A percentile compares a stretch with the other conserved stretches of the same genome.
Evolutionary conservation across 208 protist genomes (phyloP).

Genomic region (Trichomonas gallinae): DNA sequence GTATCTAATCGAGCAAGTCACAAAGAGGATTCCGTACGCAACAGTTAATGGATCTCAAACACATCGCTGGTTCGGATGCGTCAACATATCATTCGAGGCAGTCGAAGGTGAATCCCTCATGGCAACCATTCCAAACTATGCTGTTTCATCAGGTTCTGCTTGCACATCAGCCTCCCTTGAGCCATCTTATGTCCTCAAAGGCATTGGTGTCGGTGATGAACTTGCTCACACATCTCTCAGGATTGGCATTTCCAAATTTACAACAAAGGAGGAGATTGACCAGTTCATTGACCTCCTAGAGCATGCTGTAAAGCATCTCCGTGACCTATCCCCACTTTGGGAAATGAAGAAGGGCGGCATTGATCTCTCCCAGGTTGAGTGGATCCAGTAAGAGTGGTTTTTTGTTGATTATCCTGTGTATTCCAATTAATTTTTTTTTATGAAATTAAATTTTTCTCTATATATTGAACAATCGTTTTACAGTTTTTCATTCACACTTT

Average conservation of each 20-base stretch:
- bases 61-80: constrained; percentile 71
- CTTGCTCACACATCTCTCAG: constrained; percentile 91
- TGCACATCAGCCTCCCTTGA: constrained; percentile 96
- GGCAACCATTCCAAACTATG: constrained; percentile 54
- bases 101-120: constrained; percentile 95
- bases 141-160: constrained; percentile 74
- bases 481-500: too few species aligned
- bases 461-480: not conserved
- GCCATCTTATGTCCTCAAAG: constrained; percentile 92
- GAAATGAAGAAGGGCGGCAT: constrained; percentile 82
- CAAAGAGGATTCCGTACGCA: constrained; percentile 11
- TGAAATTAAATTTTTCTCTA: not conserved
- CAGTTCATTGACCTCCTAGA: constrained; percentile 63
- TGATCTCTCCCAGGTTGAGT: constrained; percentile 60
- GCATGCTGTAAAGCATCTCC: constrained; percentile 73
- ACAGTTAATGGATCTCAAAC: constrained; percentile 59
- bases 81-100: constrained; percentile 94
- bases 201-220: constrained; percentile 84
- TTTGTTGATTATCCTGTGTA: not conserved
- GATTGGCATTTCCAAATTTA: constrained; percentile 93
- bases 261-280: constrained; percentile 79
- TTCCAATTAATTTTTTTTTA: not conserved
- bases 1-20: constrained; percentile 62
- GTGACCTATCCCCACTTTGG: constrained; percentile 91
- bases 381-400: constrained; percentile 38